Percentiles rank a stretch among this genome's conserved stretches.
Conservation (phyloP, 1,284 basidiomycete genomes). For the Thelephora terrestris region DNA sequence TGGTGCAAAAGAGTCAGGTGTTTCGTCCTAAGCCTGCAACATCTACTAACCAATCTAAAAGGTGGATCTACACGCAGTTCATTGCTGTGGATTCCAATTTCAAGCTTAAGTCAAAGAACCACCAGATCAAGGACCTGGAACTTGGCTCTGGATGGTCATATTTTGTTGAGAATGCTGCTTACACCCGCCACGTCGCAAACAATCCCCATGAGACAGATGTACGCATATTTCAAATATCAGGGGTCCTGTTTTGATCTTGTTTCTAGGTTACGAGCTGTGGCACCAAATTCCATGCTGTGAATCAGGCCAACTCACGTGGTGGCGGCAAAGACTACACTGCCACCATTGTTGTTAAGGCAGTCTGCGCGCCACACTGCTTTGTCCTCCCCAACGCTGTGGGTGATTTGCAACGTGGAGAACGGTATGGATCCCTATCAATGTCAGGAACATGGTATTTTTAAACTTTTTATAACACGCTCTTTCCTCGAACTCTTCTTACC, state of each 20-base stretch:
- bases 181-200: neutral
- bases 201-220: neutral
- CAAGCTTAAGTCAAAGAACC: no score
- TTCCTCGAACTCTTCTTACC: no score
- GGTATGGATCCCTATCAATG: slow-evolving; percentile 16
- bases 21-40: neutral
- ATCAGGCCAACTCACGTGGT: slow-evolving; percentile 12
- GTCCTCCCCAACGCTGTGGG: no score
- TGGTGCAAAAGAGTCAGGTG: slow-evolving; percentile 9
- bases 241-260: neutral
- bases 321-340: slow-evolving; percentile 16
- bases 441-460: no score
- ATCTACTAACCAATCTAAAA: neutral
- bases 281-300: slow-evolving; percentile 8
- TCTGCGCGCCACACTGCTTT: slow-evolving; percentile 25
- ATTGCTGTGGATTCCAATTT: neutral
- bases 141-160: neutral
- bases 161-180: neutral
- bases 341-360: slow-evolving; percentile 22
- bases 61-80: neutral
- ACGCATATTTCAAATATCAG: no score
- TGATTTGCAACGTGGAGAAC: slow-evolving; percentile 28
- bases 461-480: no score
- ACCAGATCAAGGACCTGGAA: neutral
- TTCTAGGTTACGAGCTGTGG: neutral